Evolutionary conservation across 75 land plant genomes (phyloP), one percentile per base, ranked within the genome.

Genomic region (Pseudotsuga menziesii): DNA sequence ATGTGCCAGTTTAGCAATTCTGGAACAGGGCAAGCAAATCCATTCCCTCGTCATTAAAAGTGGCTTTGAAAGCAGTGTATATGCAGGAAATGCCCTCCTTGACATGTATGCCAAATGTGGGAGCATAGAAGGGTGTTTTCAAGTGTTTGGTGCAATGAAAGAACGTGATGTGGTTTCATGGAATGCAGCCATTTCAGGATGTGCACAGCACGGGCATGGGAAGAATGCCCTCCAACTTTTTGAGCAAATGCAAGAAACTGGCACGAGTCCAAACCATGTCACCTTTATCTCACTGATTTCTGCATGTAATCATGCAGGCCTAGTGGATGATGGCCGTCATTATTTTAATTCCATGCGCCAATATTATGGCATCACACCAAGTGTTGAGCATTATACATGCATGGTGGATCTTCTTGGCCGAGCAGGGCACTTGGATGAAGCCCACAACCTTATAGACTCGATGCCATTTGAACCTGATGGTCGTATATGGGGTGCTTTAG

Each of bases 101-200:
- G 83, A 71, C 39, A 85, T 87, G 19, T 91, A 81, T 74, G 82
- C 84, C 1, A 64, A 66, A 52, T 57, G 74, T 76, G 93, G 93
- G 15, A 56, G 73, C 19, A 58, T 93, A 81, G 82, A 23, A 12
- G 19, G 75, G 76, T n/a, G 86, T 85, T 76, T 89, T 81, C 56
- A 69, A 88, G 4, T 89, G 72, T 93, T 93, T 74, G 82, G 83
- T 19, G 57, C 66, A 17, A 82, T 93, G 84, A 78, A 80, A 12
- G 76, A 82, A 23, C 80, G 82, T 71, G 92, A 94, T 76, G 57
- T 83, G 11, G 86, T 92, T 14, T 85, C 95, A 5, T 93, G 95
- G 95, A 93, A 89, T 64, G 82, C 89, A 6, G 75, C 91, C 76
- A 76, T 93, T 23, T 87, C 86, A 4, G 89, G 88, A 61, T 91